Evolutionary conservation across 108 stramenopile genomes (phyloP), one percentile per base, ranked within the genome.

Genomic region (Nannochloropsis gaditana): DNA sequence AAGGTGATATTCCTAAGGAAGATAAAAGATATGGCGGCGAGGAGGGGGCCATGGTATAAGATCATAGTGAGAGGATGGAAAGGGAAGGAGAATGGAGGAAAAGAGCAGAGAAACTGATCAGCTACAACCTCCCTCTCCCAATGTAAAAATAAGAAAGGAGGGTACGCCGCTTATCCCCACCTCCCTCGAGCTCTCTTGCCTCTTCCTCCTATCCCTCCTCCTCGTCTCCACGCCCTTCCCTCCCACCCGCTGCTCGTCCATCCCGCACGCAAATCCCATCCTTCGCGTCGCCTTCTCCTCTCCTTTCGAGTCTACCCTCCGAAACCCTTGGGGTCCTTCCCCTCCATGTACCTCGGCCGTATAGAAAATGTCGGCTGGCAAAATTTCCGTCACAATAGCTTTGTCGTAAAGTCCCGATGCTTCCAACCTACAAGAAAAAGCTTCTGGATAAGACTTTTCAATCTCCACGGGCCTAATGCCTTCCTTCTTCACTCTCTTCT

Each of bases 351-450:
- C 81, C 81, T 82, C 81, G 81, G 81, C 81, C 42, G 10, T 1
- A 17, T 15, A 82, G 43, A 42, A 82, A 42, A 15, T 44, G 43
- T 82, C 43, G 15, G 81, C 81, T 43, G 81, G 81, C 43, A 17
- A 82, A 15, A 82, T 82, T 82, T 82, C 81, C 15, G 81, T 82
- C 10, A 82, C 81, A 15, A 82, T 82, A 15, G 81, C 1, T 15
- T 82, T 17, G 15, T 42, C 42, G 17, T 82, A 82, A 10, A 15
- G 11, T 44, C 43, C 81, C 10, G 42, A 44, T 44, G 42, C 81
- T 17, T 82, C 43, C 42, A 43, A 10, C 17, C 81, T 42, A 15
- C 15, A 17, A 11, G 47, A 15, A 31, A 31, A 1, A 31, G 31
- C 31, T 1, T 31, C 31, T 31, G 31, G 31, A 31, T 31, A 31